Base-by-base conservation (phyloP, 805 yeast species). In the Yarrowia deformans region DNA sequence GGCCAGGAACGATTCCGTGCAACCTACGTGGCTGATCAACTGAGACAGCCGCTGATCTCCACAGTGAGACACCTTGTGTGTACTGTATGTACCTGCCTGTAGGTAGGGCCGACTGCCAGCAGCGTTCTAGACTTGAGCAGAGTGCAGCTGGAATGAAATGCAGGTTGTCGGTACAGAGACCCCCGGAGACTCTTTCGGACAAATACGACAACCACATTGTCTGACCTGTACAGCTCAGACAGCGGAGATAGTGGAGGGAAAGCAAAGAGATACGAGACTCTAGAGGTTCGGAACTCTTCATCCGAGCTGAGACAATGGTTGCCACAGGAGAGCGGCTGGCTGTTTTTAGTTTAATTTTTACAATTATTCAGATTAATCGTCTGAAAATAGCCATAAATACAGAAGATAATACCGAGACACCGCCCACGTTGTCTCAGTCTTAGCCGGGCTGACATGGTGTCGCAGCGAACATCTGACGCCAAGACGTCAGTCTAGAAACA, bases 41-140 rank as follows among this genome's bases (percentile, higher is more conserved):
- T 19, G 14, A 45, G 48, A 45, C 48, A 45, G 42, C 48, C 29
- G 48, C 8, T 19, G 48, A 45, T 45, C 29, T 23, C 48, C 48
- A 45, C 48, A 18, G 29, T 45, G 48, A 45, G 48, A 45, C 48
- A 42, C 46, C 16, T 12, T 2, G 29, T 23, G 4, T 23, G 4
- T 23, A 2, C 29, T 4, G 29, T 23, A 23, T 4, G 29, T 23
- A 23, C 29, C 29, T 23, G 29, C 29, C 29, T n/a, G 45, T 42
- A 42, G 45, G 45, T 42, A 42, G 45, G 45, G 45, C 45, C 45
- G 45, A 42, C 45, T n/a, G 8, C 14, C 9, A n/a, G 19, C 45
- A 42, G 45, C 8, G 45, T 42, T 42, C 19, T 42, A 42, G 45
- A 16, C 9, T 23, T 14, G 14, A 5, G 42, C 12, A 13, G 42